Evolutionary conservation across 2,329 filamentous ascomycete species (phyloP).

Genomic region (Tolypocladium tundrense): DNA sequence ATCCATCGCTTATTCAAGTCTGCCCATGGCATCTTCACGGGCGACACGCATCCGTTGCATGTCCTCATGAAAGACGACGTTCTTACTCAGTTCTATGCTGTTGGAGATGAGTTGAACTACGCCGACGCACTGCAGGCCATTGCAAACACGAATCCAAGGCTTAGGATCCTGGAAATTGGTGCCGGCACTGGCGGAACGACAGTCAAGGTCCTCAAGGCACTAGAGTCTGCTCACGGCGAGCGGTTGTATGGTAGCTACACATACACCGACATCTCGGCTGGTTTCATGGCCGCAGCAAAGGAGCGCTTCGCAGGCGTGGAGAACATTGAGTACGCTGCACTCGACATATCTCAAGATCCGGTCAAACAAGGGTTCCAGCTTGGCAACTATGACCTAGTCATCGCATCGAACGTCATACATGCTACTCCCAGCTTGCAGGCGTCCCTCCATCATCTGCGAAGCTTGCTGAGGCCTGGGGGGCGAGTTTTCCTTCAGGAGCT

Average conservation of each 20-base stretch:
- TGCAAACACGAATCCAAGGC: conserved; percentile 8
- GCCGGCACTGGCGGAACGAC: conserved; percentile 14
- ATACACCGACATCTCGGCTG: conserved; percentile 19
- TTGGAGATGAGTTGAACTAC: neutral
- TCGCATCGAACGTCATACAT: neutral
- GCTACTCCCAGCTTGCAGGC: neutral
- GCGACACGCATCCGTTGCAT: neutral
- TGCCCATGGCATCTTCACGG: too few species aligned
- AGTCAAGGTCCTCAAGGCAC: conserved; percentile 16
- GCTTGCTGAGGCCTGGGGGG: neutral
- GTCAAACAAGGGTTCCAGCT: neutral
- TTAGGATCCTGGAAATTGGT: conserved; percentile 27
- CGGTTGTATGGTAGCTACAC: conserved; percentile 16
- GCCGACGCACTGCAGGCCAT: neutral
- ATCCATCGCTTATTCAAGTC: conserved; percentile 1
- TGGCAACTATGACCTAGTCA: neutral
- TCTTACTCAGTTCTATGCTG: conserved; percentile 2
- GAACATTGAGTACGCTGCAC: conserved; percentile 8
- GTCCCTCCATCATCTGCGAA: neutral
- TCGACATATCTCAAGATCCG: neutral
- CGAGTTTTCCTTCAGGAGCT: neutral
- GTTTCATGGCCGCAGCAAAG: conserved; percentile 16
- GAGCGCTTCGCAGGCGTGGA: conserved; percentile 12
- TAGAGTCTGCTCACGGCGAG: conserved; percentile 6
- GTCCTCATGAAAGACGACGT: conserved; percentile 4